These are phyloP conservation scores for Neoscytalidium dimidiatum DNA, from an alignment of 2,329 filamentous ascomycete species.

Conservation along the genomic window DNA sequence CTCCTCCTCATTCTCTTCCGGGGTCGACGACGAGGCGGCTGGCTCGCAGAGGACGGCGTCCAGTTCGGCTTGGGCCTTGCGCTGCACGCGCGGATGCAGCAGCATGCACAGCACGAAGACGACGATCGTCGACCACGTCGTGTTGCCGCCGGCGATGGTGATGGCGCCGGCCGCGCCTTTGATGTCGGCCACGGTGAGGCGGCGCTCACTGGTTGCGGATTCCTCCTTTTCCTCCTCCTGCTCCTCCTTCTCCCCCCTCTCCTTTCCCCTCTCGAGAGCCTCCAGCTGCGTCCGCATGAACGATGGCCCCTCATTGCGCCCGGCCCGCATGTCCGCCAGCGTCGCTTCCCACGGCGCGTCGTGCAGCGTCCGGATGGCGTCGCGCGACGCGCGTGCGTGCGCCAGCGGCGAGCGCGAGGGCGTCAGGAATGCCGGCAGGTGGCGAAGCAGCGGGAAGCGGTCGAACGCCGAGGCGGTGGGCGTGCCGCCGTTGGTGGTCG, in stretches of 20 bases:
- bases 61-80: constrained; percentile 47
- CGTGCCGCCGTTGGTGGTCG: constrained; percentile 29
- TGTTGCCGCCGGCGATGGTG: constrained; percentile 51
- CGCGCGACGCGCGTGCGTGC: constrained; percentile 29
- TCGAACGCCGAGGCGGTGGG: constrained; percentile 47
- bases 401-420: constrained; percentile 27
- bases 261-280: constrained; percentile 29
- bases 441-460: constrained; percentile 49
- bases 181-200: constrained; percentile 46
- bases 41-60: constrained; percentile 45
- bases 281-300: constrained; percentile 36
- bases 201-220: too few relatives aligned
- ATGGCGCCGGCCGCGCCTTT: constrained; percentile 54
- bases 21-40: too few relatives aligned
- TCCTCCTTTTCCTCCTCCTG: too few relatives aligned
- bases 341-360: constrained; percentile 43
- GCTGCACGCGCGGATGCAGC: constrained; percentile 45
- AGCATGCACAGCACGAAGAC: constrained; percentile 48
- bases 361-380: constrained; percentile 44
- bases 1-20: too few relatives aligned
- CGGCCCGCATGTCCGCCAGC: constrained; percentile 34
- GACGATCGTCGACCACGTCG: constrained; percentile 47
- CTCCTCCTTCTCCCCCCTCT: too few relatives aligned
- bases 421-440: constrained; percentile 43
- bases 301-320: constrained; percentile 29